Evolutionary conservation across 768 basidiomycete genomes (phyloP), one percentile per base, ranked within the genome.

Genomic region (Tulasnella calospora): DNA sequence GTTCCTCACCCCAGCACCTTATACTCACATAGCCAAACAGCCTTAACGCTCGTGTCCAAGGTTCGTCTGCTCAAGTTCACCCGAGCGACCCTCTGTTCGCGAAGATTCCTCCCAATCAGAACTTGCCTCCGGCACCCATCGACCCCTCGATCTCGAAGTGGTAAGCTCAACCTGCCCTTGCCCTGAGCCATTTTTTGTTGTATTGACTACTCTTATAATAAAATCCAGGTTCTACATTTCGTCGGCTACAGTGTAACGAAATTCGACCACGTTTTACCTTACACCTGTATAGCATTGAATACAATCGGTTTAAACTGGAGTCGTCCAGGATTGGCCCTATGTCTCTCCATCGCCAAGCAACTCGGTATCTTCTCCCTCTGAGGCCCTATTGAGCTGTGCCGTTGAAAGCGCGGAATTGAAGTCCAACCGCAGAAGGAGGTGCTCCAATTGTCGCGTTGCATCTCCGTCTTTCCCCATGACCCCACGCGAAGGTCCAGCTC

Each of bases 121-220:
- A 92, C 86, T 90, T 91, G 86, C 89, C 95, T 71, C 89, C 98
- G 80, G 95, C 91, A 79, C 91, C 94, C 38, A 90, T 98, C 82
- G 97, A 99, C 82, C 91, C 94, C 79, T 92, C 95, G 77, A 92
- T 95, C 81, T 94, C 91, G 81, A 95, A 94, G 83, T 95, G 94
- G 94, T 79, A 71, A 30, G 78, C 71, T 38, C 33, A 9, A 35
- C n/a, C 61, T 3, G 6, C 13, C 35, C 46, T 38, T 9, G 9
- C 33, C 51, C 15, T 17, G 15, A 51, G 51, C 7, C 55, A 57
- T 15, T 30, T 23, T 36, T 44, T 23, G 40, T 76, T 13, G 13
- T 61, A 46, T 77, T 70, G 27, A 61, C 61, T 27, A 17, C 9
- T n/a, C 30, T 36, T 19, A 4, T 36, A 9, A 15, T 76, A 36